phyloP scores from a whole-genome alignment of 805 yeast genomes.

The Kuraishia borneana region DNA sequence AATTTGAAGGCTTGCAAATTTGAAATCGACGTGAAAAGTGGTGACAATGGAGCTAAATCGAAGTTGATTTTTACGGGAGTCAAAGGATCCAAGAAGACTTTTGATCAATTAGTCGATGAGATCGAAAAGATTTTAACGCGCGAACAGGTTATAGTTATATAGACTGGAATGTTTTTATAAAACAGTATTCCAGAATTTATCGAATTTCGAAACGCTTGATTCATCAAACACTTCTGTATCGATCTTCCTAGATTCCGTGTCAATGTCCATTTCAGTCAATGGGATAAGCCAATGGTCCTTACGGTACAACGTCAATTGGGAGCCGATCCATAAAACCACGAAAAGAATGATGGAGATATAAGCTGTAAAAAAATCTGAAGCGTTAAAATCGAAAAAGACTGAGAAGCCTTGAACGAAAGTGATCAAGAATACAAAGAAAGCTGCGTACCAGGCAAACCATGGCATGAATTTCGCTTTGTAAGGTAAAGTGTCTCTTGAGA shows the following conservation, averaged over 20 bases:
- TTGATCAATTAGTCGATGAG: constrained; percentile 48
- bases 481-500: constrained; percentile 59
- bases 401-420: constrained; percentile 41
- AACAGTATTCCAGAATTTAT: constrained; percentile 2
- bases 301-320: constrained; percentile 29
- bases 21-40: constrained; percentile 32
- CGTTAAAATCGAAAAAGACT: constrained; percentile 38
- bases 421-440: constrained; percentile 32
- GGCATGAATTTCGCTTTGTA: constrained; percentile 71
- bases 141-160: constrained; percentile 41
- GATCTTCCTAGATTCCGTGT: constrained; percentile 39
- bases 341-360: constrained; percentile 60
- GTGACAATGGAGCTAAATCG: constrained; percentile 21
- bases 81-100: constrained; percentile 55
- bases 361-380: constrained; percentile 56
- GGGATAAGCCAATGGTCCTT: constrained; percentile 34
- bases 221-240: constrained; percentile 2
- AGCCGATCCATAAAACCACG: constrained; percentile 37
- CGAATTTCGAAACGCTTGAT: neutral
- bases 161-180: neutral
- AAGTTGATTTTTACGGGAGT: constrained; percentile 48
- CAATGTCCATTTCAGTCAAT: constrained; percentile 54
- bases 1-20: constrained; percentile 56
- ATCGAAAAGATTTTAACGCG: constrained; percentile 53
- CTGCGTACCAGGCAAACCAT: constrained; percentile 50